Conservation (phyloP, 345 rosid genomes). For the Eucalyptus virginea region DNA sequence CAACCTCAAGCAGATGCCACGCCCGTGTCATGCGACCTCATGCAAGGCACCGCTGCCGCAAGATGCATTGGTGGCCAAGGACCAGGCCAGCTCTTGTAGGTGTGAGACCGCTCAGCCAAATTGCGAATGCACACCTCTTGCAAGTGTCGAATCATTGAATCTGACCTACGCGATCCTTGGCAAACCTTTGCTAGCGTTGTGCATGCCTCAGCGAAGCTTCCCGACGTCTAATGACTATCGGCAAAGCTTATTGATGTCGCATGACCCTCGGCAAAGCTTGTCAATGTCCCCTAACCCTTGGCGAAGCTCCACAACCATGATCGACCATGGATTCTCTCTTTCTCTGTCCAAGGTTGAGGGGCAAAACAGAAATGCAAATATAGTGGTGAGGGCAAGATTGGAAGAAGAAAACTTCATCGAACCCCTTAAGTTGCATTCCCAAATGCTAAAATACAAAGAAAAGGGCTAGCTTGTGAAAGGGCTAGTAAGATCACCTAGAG, state of each 20-base stretch:
- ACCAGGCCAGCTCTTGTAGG: not conserved
- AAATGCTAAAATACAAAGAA: too few species aligned
- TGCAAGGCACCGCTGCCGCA: not conserved
- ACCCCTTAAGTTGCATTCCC: not conserved
- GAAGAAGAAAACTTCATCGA: not conserved
- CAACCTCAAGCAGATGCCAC: not conserved
- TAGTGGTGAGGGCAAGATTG: not conserved
- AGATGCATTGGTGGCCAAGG: not conserved
- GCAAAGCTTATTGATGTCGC: not conserved
- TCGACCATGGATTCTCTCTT: not conserved
- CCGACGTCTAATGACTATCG: fast-evolving
- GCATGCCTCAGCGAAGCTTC: not conserved
- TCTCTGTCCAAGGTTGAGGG: not conserved
- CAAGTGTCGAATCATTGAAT: not conserved
- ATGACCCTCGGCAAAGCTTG: not conserved
- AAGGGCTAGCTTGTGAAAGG: too few species aligned
- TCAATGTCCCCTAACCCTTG: not conserved
- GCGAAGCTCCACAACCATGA: not conserved
- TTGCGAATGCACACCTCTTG: not conserved
- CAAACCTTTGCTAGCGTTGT: not conserved
- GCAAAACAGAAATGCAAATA: not conserved
- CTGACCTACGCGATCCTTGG: not conserved
- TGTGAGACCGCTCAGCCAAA: not conserved
- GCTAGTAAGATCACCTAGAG: too few species aligned
- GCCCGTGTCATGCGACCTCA: not conserved